Percentiles rank a stretch among this genome's conserved stretches.
Evolutionary conservation across 805 yeast genomes (phyloP).

Genomic region (Jamesozyma jinghongensis): DNA sequence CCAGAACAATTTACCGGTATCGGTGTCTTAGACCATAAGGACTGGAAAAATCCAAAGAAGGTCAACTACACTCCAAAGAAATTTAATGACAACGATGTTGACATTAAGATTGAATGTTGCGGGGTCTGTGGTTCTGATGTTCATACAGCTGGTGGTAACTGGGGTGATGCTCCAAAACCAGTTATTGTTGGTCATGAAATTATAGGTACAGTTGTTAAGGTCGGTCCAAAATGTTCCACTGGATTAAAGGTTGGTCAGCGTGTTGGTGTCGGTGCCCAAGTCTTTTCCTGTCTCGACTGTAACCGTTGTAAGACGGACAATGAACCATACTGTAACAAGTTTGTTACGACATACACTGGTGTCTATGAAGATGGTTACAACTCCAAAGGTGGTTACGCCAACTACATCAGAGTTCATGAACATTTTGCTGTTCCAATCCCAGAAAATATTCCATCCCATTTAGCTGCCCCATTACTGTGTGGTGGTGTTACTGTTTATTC

Average conservation of each 20-base stretch:
- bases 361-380: constrained; percentile 39
- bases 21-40: constrained; percentile 40
- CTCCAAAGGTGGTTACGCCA: constrained; percentile 61
- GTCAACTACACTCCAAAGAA: constrained; percentile 42
- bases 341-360: constrained; percentile 40
- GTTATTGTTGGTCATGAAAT: constrained; percentile 64
- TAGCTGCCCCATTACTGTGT: constrained; percentile 68
- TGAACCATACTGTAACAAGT: constrained; percentile 47
- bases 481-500: constrained; percentile 70
- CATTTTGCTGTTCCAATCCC: constrained; percentile 59
- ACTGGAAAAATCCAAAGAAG: constrained; percentile 49
- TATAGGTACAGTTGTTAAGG: constrained; percentile 46
- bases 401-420: constrained; percentile 56
- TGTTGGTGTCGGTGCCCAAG: constrained; percentile 74
- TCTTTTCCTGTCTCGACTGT: constrained; percentile 53
- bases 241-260: constrained; percentile 56
- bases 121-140: constrained; percentile 61
- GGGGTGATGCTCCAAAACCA: constrained; percentile 20
- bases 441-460: constrained; percentile 39
- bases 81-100: constrained; percentile 40
- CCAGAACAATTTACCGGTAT: constrained; percentile 50
- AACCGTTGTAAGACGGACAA: constrained; percentile 45
- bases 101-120: constrained; percentile 50
- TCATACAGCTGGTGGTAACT: constrained; percentile 19
- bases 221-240: constrained; percentile 47